Conservation (phyloP, 169 alveolate genomes). For the Babesia gibsoni region DNA sequence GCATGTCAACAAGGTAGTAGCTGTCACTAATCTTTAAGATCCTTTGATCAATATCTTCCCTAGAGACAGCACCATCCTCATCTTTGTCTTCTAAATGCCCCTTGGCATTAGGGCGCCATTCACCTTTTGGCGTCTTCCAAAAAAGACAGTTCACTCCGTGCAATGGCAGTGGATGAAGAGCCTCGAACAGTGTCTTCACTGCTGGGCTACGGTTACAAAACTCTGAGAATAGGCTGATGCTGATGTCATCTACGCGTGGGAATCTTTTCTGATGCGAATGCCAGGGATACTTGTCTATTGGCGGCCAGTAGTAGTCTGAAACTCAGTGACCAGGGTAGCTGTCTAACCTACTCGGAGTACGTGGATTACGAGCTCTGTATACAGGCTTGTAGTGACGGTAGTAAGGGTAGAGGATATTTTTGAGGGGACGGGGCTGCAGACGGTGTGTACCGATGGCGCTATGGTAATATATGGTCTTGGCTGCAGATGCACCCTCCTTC, state of each 20-base stretch:
- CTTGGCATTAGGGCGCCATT: background rate
- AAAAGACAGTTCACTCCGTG: constrained; percentile 74
- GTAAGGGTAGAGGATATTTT: constrained; percentile 73
- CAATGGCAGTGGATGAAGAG: constrained; percentile 72
- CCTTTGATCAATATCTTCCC: constrained; percentile 3
- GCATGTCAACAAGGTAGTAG: constrained; percentile 18
- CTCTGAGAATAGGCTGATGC: constrained; percentile 67
- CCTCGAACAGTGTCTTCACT: constrained; percentile 64
- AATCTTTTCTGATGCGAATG: constrained; percentile 77
- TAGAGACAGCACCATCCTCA: background rate
- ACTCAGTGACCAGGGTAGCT: background rate
- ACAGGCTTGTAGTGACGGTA: constrained; percentile 73
- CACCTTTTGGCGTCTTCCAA: constrained; percentile 53
- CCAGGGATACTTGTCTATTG: constrained; percentile 76
- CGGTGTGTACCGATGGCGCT: constrained; percentile 69
- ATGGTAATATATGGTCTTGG: constrained; percentile 32
- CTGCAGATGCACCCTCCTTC: constrained; percentile 9
- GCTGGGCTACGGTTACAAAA: constrained; percentile 47
- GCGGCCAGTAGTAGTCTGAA: constrained; percentile 71
- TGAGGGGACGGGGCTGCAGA: constrained; percentile 49
- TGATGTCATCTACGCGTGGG: constrained; percentile 49
- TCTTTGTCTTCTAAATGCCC: background rate
- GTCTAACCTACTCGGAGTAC: constrained; percentile 63
- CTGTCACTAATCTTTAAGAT: constrained; percentile 28
- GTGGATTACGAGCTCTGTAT: constrained; percentile 71